Evolutionary conservation across 305 asterid species (phyloP).

Genomic region (Nicotiana rustica): DNA sequence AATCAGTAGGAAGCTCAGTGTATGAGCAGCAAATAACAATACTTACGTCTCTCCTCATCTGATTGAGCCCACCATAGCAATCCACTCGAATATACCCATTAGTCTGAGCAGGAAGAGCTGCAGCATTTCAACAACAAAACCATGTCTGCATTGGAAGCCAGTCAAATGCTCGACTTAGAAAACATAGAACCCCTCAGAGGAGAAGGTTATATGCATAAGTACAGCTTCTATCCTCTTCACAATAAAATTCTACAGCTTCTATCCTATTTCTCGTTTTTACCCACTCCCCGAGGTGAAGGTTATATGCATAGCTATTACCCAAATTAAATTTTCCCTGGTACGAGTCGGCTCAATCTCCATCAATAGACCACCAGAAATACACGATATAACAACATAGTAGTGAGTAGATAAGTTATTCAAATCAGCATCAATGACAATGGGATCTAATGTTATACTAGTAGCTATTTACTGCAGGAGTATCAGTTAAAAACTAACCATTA

Average conservation of each 20-base stretch:
- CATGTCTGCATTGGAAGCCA: slow-evolving; percentile 90
- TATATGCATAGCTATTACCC: neutral
- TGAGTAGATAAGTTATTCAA: neutral
- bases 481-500: slow-evolving; percentile 56
- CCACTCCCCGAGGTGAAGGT: neutral
- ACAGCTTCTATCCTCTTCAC: slow-evolving; percentile 19
- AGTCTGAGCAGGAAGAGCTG: slow-evolving; percentile 84
- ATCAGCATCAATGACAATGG: neutral
- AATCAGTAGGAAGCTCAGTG: neutral
- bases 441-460: neutral
- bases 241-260: slow-evolving; percentile 2
- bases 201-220: slow-evolving; percentile 35
- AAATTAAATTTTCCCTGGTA: neutral
- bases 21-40: neutral
- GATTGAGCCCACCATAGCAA: slow-evolving; percentile 99
- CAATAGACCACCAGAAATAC: slow-evolving; percentile 5
- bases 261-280: slow-evolving; percentile 14
- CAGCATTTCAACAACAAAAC: slow-evolving; percentile 96
- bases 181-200: slow-evolving; percentile 45
- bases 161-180: slow-evolving; percentile 61
- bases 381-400: neutral
- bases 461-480: neutral
- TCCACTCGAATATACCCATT: slow-evolving; percentile 95
- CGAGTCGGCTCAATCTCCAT: slow-evolving; percentile 5
- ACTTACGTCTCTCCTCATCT: slow-evolving; percentile 99